These are phyloP conservation scores for Yarrowia sp. DNA, from an alignment of 805 yeast species.

Conservation along the genomic window DNA sequence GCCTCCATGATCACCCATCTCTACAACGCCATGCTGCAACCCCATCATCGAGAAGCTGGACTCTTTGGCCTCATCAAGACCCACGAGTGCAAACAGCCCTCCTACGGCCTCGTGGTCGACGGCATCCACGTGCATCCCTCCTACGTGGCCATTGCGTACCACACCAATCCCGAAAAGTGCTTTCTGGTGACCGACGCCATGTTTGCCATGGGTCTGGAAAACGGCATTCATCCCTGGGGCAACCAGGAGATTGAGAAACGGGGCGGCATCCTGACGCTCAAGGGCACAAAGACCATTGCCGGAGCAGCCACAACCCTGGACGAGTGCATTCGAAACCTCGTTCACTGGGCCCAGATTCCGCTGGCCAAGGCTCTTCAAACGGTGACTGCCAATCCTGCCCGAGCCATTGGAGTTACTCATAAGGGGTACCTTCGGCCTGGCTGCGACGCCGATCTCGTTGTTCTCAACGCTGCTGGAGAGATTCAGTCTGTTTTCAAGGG, in stretches of 20 bases:
- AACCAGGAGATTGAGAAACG: slow-evolving; percentile 47
- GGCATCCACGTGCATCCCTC: slow-evolving; percentile 60
- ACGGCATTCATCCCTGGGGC: slow-evolving; percentile 55
- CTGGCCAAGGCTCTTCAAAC: slow-evolving; percentile 54
- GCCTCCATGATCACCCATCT: slow-evolving; percentile 60
- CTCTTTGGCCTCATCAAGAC: slow-evolving; percentile 45
- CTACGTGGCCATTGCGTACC: slow-evolving; percentile 49
- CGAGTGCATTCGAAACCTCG: slow-evolving; percentile 49
- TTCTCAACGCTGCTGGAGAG: slow-evolving; percentile 45
- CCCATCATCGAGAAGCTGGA: slow-evolving; percentile 58
- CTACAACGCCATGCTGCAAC: slow-evolving; percentile 59
- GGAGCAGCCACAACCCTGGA: slow-evolving; percentile 59
- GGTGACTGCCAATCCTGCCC: slow-evolving; percentile 54
- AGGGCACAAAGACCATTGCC: slow-evolving; percentile 57
- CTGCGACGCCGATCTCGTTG: slow-evolving; percentile 56
- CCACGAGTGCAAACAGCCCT: slow-evolving; percentile 39
- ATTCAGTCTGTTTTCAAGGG: slow-evolving; percentile 51
- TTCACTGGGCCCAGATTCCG: slow-evolving; percentile 48
- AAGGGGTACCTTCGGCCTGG: slow-evolving; percentile 53
- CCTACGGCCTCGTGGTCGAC: slow-evolving; percentile 54
- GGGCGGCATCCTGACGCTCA: slow-evolving; percentile 47
- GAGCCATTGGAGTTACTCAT: slow-evolving; percentile 43
- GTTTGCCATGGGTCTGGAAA: slow-evolving; percentile 53
- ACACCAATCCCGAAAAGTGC: slow-evolving; percentile 51
- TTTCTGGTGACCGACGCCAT: slow-evolving; percentile 59